phyloP scores from a whole-genome alignment of 805 yeast genomes.

The Barnettozyma californica region DNA sequence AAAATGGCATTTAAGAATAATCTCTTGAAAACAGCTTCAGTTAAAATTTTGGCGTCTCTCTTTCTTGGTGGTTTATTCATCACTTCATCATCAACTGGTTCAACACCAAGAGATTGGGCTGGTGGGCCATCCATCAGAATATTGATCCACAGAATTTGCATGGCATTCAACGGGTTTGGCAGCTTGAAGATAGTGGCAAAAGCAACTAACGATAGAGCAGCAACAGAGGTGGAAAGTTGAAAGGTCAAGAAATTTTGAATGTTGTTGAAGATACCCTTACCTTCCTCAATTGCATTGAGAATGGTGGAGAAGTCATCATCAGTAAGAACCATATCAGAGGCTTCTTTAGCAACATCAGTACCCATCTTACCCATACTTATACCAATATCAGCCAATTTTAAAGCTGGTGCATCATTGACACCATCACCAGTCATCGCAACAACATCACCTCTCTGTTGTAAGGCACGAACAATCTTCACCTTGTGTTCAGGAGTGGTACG shows the following conservation, averaged over 20 bases:
- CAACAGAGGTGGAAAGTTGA: constrained; percentile 93
- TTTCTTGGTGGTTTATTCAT: constrained; percentile 96
- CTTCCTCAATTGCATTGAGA: constrained; percentile 90
- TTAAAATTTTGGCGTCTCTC: constrained; percentile 79
- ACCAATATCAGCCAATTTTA: constrained; percentile 93
- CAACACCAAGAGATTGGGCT: constrained; percentile 95
- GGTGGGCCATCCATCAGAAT: constrained; percentile 99
- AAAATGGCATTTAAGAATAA: constrained; percentile 66
- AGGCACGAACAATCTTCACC: constrained; percentile 81
- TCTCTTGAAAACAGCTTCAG: constrained; percentile 61
- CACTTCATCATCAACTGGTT: constrained; percentile 93
- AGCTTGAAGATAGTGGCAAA: constrained; percentile 79
- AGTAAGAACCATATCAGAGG: constrained; percentile 94
- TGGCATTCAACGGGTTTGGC: constrained; percentile 93
- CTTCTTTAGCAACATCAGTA: constrained; percentile 97
- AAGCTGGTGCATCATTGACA: constrained; percentile 97
- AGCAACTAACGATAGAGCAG: constrained; percentile 87
- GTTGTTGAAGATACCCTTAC: constrained; percentile 93
- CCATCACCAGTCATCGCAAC: constrained; percentile 99
- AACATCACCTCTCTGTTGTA: constrained; percentile 86
- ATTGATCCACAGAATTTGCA: constrained; percentile 98
- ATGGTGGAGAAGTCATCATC: constrained; percentile 97
- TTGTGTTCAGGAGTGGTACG: constrained; percentile 95
- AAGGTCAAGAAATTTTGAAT: constrained; percentile 93
- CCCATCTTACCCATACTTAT: constrained; percentile 92